These are phyloP conservation scores for Pseudogymnoascus pannorum DNA, from an alignment of 2,329 filamentous ascomycete genomes.

Conservation along the genomic window DNA sequence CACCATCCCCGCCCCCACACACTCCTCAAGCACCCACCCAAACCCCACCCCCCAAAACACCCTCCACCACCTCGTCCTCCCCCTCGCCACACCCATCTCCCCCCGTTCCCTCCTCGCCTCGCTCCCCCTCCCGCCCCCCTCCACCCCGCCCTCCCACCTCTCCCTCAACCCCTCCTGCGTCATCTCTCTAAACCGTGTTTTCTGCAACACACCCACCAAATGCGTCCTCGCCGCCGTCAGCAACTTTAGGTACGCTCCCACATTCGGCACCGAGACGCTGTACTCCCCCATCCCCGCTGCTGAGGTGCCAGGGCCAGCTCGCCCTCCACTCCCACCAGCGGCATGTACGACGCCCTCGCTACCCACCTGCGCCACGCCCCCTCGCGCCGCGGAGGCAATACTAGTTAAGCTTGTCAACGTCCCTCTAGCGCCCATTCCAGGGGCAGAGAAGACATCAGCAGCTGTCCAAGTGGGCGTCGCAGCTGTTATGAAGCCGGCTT, in stretches of 20 bases:
- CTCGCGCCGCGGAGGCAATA: constrained; percentile 59
- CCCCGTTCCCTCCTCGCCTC: constrained; percentile 43
- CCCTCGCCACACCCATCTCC: constrained; percentile 49
- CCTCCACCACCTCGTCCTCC: constrained; percentile 62
- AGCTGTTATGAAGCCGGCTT: constrained; percentile 59
- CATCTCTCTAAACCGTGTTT: constrained; percentile 54
- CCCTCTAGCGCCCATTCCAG: constrained; percentile 34
- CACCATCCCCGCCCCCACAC: constrained; percentile 60
- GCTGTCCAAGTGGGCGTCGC: constrained; percentile 31
- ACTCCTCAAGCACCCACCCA: constrained; percentile 65
- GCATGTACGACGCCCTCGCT: constrained; percentile 58
- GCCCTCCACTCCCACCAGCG: constrained; percentile 45
- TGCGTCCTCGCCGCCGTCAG: constrained; percentile 54
- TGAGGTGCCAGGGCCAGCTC: constrained; percentile 15
- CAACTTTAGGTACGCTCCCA: constrained; percentile 61
- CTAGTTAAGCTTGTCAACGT: constrained; percentile 54
- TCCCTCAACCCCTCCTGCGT: constrained; percentile 56
- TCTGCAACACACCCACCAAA: constrained; percentile 50
- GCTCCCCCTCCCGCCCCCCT: constrained; percentile 51
- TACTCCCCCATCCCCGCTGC: constrained; percentile 27
- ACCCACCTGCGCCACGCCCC: constrained; percentile 61
- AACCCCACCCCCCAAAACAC: constrained; percentile 63
- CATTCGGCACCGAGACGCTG: constrained; percentile 58
- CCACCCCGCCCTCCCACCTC: too few relatives aligned
- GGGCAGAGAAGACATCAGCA: constrained; percentile 35